Percentiles rank a stretch among this genome's conserved stretches.
phyloP scores from a whole-genome alignment of 371 early-diverging fungal genomes.

The Dinochytrium kinnereticum region DNA sequence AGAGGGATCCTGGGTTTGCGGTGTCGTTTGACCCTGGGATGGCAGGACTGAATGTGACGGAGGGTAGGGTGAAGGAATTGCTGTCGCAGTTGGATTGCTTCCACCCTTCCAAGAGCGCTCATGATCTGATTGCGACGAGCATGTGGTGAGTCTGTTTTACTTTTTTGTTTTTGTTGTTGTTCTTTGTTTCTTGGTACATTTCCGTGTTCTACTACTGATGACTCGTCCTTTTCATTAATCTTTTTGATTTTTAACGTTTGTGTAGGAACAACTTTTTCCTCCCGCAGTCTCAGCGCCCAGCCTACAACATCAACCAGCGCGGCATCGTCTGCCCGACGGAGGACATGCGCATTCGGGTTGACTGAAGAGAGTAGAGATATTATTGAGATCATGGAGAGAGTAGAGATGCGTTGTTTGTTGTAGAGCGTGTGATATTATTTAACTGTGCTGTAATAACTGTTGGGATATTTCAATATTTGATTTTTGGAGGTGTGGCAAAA shows the following conservation, averaged over 20 bases:
- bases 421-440: no score
- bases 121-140: conserved; percentile 15
- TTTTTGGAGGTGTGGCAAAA: no score
- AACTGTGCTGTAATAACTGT: no score
- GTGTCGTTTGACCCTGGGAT: conserved; percentile 12
- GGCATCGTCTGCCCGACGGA: conserved; percentile 2
- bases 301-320: neutral
- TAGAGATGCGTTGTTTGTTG: no score
- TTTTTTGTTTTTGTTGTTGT: neutral
- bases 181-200: neutral
- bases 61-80: neutral
- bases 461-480: no score
- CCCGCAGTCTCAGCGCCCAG: neutral
- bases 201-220: neutral
- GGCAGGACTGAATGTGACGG: neutral
- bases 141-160: conserved; percentile 23
- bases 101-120: conserved; percentile 21
- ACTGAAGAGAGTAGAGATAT: no score
- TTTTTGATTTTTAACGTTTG: no score
- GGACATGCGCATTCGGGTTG: neutral
- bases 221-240: neutral
- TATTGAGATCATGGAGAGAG: no score
- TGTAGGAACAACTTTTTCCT: conserved; percentile 15
- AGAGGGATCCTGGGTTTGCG: conserved; percentile 22
- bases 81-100: conserved; percentile 23